Percentiles rank a stretch among this genome's conserved stretches.
Conservation (phyloP, 768 basidiomycete species). For the Epithele typhae region DNA sequence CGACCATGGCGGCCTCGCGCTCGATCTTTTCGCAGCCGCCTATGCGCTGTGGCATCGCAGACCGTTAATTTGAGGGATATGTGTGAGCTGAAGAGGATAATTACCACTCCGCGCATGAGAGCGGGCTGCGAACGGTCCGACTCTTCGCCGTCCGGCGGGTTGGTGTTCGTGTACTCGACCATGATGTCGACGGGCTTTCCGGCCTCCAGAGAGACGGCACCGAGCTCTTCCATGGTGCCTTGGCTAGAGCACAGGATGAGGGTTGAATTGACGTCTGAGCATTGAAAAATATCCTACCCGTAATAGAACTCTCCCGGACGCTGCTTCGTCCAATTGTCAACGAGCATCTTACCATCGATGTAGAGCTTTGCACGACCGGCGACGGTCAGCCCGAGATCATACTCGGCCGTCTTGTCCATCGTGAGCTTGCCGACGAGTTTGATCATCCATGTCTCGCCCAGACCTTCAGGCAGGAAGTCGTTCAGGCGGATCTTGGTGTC, state of each 20-base stretch:
- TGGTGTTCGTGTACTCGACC: conserved; percentile 64
- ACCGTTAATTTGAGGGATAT: too few relatives aligned
- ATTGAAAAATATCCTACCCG: conserved; percentile 33
- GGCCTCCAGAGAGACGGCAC: conserved; percentile 40
- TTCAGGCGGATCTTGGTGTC: conserved; percentile 65
- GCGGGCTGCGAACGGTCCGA: conserved; percentile 56
- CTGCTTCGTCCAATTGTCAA: conserved; percentile 73
- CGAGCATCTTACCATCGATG: conserved; percentile 50
- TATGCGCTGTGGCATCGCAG: conserved; percentile 40
- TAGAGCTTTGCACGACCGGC: conserved; percentile 64
- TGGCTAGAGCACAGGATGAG: conserved; percentile 36
- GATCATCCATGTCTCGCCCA: conserved; percentile 52
- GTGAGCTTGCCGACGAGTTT: conserved; percentile 50
- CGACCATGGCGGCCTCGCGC: conserved; percentile 47
- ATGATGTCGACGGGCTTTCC: conserved; percentile 46
- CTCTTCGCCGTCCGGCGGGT: conserved; percentile 40
- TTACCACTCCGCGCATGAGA: conserved; percentile 63
- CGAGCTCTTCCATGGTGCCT: conserved; percentile 64
- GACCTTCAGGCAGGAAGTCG: conserved; percentile 56
- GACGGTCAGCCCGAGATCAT: conserved; percentile 61
- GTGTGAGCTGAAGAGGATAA: too few relatives aligned
- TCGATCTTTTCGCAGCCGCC: conserved; percentile 66
- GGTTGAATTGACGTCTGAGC: too few relatives aligned
- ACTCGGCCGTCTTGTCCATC: conserved; percentile 43
- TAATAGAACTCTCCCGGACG: conserved; percentile 67